phyloP scores from a whole-genome alignment of 1,139 yeast genomes.

The Wickerhamomyces sp. region DNA sequence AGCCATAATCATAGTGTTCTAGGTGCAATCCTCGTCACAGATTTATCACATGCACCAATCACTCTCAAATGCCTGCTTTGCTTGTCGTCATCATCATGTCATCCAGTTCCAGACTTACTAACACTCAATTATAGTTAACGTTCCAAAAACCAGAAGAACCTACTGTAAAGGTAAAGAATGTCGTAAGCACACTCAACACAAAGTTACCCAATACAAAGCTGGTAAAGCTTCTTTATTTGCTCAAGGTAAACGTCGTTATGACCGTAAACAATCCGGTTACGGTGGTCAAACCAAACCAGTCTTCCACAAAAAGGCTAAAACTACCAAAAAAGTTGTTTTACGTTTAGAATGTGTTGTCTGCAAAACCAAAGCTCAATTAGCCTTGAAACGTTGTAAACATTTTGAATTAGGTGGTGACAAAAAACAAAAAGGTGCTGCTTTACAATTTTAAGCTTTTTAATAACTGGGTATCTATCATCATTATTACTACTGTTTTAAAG shows the following conservation, averaged over 20 bases:
- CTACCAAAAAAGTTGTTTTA: slow-evolving; percentile 99
- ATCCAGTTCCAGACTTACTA: slow-evolving; percentile 13
- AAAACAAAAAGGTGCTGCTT: slow-evolving; percentile 99
- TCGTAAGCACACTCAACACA: slow-evolving; percentile 99
- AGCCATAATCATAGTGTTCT: too few relatives aligned
- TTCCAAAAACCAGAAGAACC: slow-evolving; percentile 99
- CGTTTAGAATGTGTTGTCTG: slow-evolving; percentile 98
- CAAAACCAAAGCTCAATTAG: slow-evolving; percentile 97
- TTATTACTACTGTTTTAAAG: slow-evolving; percentile 21
- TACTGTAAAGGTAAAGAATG: slow-evolving; percentile 99
- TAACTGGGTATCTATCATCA: slow-evolving; percentile 12
- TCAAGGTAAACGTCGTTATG: slow-evolving; percentile 99
- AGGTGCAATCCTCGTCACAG: too few relatives aligned
- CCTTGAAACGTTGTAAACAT: slow-evolving; percentile 99
- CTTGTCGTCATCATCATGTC: too few relatives aligned
- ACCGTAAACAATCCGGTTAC: slow-evolving; percentile 99
- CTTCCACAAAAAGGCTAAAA: slow-evolving; percentile 99
- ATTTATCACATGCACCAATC: not conserved
- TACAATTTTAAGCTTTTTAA: slow-evolving; percentile 65
- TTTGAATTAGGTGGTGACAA: slow-evolving; percentile 99
- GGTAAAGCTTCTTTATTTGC: slow-evolving; percentile 99
- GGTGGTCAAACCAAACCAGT: slow-evolving; percentile 99
- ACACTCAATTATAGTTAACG: slow-evolving; percentile 70
- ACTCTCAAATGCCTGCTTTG: not conserved
- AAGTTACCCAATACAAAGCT: slow-evolving; percentile 99